These are phyloP conservation scores for Zangia roseola DNA, from an alignment of 768 basidiomycete genomes.

Conservation along the genomic window DNA sequence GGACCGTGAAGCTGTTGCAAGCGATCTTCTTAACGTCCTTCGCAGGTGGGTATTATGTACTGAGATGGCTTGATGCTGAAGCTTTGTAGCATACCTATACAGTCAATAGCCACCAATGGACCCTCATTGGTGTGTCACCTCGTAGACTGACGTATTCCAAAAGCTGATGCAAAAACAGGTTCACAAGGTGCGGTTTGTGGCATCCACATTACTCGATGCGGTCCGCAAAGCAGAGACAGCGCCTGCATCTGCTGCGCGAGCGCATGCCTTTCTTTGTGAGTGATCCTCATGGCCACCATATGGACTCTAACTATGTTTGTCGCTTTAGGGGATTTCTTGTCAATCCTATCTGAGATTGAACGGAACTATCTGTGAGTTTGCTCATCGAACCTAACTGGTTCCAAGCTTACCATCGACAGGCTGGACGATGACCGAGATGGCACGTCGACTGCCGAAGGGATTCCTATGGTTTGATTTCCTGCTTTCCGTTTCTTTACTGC, in stretches of 20 bases:
- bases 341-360: conserved; percentile 89
- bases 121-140: conserved; percentile 59
- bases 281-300: not conserved
- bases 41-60: conserved; percentile 52
- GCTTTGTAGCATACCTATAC: conserved; percentile 75
- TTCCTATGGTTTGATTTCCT: conserved; percentile 30
- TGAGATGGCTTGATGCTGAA: conserved; percentile 2
- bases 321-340: conserved; percentile 81
- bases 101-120: conserved; percentile 87
- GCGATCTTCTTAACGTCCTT: conserved; percentile 82
- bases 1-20: conserved; percentile 81
- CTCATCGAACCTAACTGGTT: not conserved
- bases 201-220: conserved; percentile 83
- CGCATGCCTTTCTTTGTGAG: conserved; percentile 85
- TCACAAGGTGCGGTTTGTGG: conserved; percentile 91
- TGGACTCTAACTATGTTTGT: conserved; percentile 1
- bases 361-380: conserved; percentile 75
- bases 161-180: conserved; percentile 46
- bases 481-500: not conserved
- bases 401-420: conserved; percentile 41
- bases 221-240: conserved; percentile 80
- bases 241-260: conserved; percentile 77
- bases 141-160: not conserved
- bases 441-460: conserved; percentile 55
- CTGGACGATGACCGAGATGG: conserved; percentile 39